These are phyloP conservation scores for Beauveria brongniartii DNA, from an alignment of 2,329 filamentous ascomycete species.

Conservation along the genomic window DNA sequence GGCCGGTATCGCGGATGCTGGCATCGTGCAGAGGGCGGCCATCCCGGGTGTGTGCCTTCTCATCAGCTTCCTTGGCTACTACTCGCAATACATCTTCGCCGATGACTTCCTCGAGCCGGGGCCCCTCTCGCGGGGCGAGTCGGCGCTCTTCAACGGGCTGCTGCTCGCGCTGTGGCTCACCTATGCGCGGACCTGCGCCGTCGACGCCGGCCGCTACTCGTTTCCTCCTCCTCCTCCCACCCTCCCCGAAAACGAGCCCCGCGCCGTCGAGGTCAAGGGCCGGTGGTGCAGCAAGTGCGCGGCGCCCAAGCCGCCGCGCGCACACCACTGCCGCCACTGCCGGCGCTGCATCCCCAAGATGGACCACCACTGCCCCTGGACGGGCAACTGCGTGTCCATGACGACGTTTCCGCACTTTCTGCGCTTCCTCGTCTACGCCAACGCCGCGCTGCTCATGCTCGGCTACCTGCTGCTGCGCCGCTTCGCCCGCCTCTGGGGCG, in stretches of 20 bases:
- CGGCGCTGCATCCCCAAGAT: constrained; percentile 68
- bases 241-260: constrained; percentile 12
- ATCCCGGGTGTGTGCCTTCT: constrained; percentile 60
- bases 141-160: constrained; percentile 57
- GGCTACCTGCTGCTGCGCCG: constrained; percentile 53
- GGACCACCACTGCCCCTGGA: constrained; percentile 88
- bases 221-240: constrained; percentile 21
- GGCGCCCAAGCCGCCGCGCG: constrained; percentile 64
- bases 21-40: constrained; percentile 46
- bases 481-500: constrained; percentile 51
- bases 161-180: constrained; percentile 58
- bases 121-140: constrained; percentile 49
- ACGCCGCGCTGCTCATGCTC: constrained; percentile 55
- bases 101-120: constrained; percentile 50
- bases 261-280: constrained; percentile 25
- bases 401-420: constrained; percentile 76
- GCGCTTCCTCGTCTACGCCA: constrained; percentile 66
- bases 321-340: constrained; percentile 77
- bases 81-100: constrained; percentile 63
- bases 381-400: constrained; percentile 72
- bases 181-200: constrained; percentile 54
- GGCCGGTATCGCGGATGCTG: constrained; percentile 34
- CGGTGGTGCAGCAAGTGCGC: constrained; percentile 72
- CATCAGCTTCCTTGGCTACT: constrained; percentile 62
- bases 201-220: constrained; percentile 48